Evolutionary conservation across 2,329 filamentous ascomycete genomes (phyloP).

Genomic region (Dactylellina sp.): DNA sequence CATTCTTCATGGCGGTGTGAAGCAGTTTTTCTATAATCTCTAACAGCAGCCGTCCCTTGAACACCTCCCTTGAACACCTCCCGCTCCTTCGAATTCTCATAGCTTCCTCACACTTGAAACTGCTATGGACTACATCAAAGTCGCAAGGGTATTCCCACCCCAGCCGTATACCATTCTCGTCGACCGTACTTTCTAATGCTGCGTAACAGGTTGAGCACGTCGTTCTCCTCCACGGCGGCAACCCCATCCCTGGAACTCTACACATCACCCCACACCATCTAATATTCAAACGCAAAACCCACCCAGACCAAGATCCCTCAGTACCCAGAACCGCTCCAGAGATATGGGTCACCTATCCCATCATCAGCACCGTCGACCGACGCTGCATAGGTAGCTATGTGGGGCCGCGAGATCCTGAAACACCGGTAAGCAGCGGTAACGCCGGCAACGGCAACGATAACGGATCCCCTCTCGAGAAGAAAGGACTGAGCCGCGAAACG

Average conservation of each 20-base stretch:
- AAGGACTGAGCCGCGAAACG: slow-evolving; percentile 67
- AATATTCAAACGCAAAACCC: slow-evolving; percentile 62
- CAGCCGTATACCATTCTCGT: slow-evolving; percentile 23
- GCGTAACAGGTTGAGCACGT: slow-evolving; percentile 71
- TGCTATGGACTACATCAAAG: slow-evolving; percentile 60
- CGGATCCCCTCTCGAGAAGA: slow-evolving; percentile 8
- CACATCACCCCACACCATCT: slow-evolving; percentile 74
- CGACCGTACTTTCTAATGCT: slow-evolving; percentile 7
- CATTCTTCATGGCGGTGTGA: slow-evolving; percentile 41
- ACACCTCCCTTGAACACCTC: not conserved
- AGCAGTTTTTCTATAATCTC: not conserved
- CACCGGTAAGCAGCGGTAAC: slow-evolving; percentile 70
- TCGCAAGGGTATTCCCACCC: slow-evolving; percentile 58
- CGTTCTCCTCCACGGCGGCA: slow-evolving; percentile 72
- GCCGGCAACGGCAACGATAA: slow-evolving; percentile 5
- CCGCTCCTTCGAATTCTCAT: not conserved
- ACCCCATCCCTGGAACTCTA: slow-evolving; percentile 70
- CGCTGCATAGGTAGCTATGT: slow-evolving; percentile 49
- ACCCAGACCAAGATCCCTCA: slow-evolving; percentile 26
- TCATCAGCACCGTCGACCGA: slow-evolving; percentile 77
- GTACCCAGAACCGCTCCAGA: slow-evolving; percentile 67
- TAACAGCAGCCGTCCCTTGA: not conserved
- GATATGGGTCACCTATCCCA: slow-evolving; percentile 93
- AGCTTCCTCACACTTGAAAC: not conserved
- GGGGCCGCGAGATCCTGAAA: slow-evolving; percentile 7